Evolutionary conservation across 345 rosid genomes (phyloP), one percentile per base, ranked within the genome.

Genomic region (Angophora floribunda): DNA sequence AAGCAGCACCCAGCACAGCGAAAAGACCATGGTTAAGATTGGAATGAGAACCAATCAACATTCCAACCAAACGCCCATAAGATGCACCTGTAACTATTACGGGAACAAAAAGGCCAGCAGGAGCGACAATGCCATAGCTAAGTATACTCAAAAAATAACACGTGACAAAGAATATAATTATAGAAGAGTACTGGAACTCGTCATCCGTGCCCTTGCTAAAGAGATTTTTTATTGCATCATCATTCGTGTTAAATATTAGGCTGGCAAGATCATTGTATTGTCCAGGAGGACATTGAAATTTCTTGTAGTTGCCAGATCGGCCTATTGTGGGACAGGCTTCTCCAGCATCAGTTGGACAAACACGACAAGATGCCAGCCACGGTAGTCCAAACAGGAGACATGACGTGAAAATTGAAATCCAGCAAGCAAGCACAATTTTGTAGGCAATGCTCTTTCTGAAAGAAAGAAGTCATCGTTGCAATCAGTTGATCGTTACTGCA

Each of bases 251-350:
- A 90, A 96, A 97, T 85, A 96, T 94, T 88, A 97, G 98, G 96
- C 99, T 96, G 45, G 99, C 99, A 57, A 97, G 95, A 91, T 96
- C 99, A 88, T 97, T 96, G 92, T 96, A 96, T 63, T 96, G 92
- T 89, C 94, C 97, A 63, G 95, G 67, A 50, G 97, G 92, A 55
- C 99, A 97, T 67, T 97, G 99, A 89, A 95, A 97, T 86, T 95
- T 97, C 94, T 96, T 96, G 91, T 93, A 97, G 94, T 96, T 96
- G n/a, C 99, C 99, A 86, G 98, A 96, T 87, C 97, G 95, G 85
- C 99, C 98, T 61, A 97, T 92, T 45, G 99, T 97, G 82, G 99
- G 98, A 91, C 99, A 97, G 84, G 92, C 95, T 92, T 97, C 98
- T 13, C 91, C 57, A 85, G 99, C 94, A 89, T 90, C 94, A 4